Evolutionary conservation across 257 asterid species (phyloP).

Genomic region (Lycium barbarum): DNA sequence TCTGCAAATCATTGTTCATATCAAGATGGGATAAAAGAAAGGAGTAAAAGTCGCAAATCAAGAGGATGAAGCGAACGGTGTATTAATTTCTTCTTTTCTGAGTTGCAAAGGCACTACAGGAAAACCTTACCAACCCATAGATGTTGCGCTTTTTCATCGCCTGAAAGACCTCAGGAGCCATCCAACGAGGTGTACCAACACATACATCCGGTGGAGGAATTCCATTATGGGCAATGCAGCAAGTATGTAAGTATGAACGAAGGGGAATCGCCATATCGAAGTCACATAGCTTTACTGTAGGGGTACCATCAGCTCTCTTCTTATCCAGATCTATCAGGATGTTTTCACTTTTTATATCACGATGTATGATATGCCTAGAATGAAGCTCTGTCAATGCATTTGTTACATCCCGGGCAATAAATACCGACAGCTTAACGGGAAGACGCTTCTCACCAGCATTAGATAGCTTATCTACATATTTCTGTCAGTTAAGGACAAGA

Average conservation of each 20-base stretch:
- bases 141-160: slow-evolving; percentile 45
- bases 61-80: not conserved
- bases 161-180: slow-evolving; percentile 86
- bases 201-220: slow-evolving; percentile 83
- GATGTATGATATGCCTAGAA: slow-evolving; percentile 78
- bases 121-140: slow-evolving; percentile 62
- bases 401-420: slow-evolving; percentile 80
- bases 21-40: not conserved
- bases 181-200: slow-evolving; percentile 99
- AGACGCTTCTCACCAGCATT: slow-evolving; percentile 64
- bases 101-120: not conserved
- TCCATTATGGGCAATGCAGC: slow-evolving; percentile 91
- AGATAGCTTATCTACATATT: slow-evolving; percentile 66
- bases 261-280: slow-evolving; percentile 90
- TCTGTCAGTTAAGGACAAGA: slow-evolving; percentile 45
- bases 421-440: slow-evolving; percentile 54
- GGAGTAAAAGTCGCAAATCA: not conserved
- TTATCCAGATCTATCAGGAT: slow-evolving; percentile 77
- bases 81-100: not conserved
- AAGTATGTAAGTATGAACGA: slow-evolving; percentile 72
- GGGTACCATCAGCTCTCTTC: slow-evolving; percentile 72
- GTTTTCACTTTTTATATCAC: slow-evolving; percentile 91
- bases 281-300: slow-evolving; percentile 87
- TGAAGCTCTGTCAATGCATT: slow-evolving; percentile 79
- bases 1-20: not conserved